These are phyloP conservation scores for Herpetospermum pedunculosum DNA, from an alignment of 306 rosid genomes.

Conservation along the genomic window DNA sequence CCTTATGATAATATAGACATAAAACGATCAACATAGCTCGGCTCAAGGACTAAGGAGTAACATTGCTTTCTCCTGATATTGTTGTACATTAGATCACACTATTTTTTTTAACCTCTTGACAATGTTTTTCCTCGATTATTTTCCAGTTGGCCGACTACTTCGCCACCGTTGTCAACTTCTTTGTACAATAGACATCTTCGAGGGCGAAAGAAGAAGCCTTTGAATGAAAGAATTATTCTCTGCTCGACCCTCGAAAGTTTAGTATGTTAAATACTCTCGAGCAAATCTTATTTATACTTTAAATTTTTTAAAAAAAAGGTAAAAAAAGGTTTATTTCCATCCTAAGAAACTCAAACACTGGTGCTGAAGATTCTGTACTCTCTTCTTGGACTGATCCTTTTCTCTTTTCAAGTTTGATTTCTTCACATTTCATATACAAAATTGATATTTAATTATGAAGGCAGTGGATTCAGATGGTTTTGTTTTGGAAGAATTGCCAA, in stretches of 20 bases:
- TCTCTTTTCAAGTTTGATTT: background rate
- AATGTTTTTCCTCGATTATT: background rate
- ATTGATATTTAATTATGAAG: background rate
- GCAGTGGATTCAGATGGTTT: background rate
- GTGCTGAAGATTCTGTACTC: background rate
- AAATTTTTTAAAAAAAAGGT: too few species aligned
- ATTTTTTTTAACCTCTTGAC: too few species aligned
- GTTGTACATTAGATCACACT: too few species aligned
- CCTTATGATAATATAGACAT: too few species aligned
- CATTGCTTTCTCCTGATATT: too few species aligned
- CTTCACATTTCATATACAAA: background rate
- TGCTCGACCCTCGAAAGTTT: background rate
- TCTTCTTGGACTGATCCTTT: too few species aligned
- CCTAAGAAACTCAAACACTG: background rate
- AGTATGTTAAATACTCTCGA: background rate
- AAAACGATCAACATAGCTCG: too few species aligned
- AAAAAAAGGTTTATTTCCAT: background rate
- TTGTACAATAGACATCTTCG: constrained; percentile 26
- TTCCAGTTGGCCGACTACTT: constrained; percentile 67
- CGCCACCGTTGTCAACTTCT: constrained; percentile 34
- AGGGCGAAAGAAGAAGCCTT: background rate
- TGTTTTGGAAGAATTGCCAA: too few species aligned
- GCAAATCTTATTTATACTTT: background rate
- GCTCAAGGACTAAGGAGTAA: too few species aligned
- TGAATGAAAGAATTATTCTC: background rate